Base-by-base conservation (phyloP, 2,329 filamentous ascomycete species). In the Chrysosporium queenslandicum region DNA sequence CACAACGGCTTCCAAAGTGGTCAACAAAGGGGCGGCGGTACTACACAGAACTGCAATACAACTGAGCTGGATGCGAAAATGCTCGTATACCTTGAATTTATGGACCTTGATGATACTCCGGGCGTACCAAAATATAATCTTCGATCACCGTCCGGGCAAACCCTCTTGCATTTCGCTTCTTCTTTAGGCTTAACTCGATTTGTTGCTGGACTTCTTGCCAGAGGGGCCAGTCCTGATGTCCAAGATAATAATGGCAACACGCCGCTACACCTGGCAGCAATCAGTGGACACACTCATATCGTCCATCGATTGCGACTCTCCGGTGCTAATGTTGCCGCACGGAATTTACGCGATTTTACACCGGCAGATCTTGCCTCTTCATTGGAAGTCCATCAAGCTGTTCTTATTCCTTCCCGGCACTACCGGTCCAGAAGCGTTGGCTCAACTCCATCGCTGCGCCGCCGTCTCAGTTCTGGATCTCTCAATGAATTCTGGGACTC, bases 201-300 rank as follows among this genome's bases (percentile, higher is more conserved):
- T 57, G 86, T 86, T 46, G 85, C 85, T 11, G 86, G 83, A 27
- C 75, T 94, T 23, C 72, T 94, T 18, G 85, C 83, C 8, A 79
- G 86, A 57, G 86, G 87, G n/a, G 87, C 86, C 18, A 84, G 85
- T 61, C 81, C 84, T 0, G 82, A 91, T 61, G 73, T 82, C 34
- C 78, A 81, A 52, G 88, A 94, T 64, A 84, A 82, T 56, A 84
- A 85, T 46, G 87, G 87, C 20, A 91, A 87, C 67, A 88, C 86
- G 3, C 82, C 88, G 12, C 77, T 94, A 71, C 87, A 94, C 66
- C 79, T 91, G 63, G 87, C 88, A 18, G 82, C 85, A 23, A 77
- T 94, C 62, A 83, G 86, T 66, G 80, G 83, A 56, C 83, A 89
- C 62, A 72, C 80, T 9, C 82, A 88, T 63, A 87, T 92, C 58